Percentiles rank a stretch among this genome's conserved stretches.
phyloP scores from a whole-genome alignment of 2,329 filamentous ascomycete genomes.

The Colletotrichum tropicicola region DNA sequence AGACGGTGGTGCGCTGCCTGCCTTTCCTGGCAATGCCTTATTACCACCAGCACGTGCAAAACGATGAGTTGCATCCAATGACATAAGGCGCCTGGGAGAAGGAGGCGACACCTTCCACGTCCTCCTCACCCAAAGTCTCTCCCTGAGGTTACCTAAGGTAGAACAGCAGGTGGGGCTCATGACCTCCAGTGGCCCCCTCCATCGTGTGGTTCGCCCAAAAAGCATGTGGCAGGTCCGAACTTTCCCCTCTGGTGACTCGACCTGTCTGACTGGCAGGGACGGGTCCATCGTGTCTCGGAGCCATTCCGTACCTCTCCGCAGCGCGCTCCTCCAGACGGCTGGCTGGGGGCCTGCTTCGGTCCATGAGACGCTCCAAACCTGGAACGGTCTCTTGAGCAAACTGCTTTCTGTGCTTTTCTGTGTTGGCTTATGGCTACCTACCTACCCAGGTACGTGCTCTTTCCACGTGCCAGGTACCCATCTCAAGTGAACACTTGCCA shows the following conservation, averaged over 20 bases:
- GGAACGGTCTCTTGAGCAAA: too few relatives aligned
- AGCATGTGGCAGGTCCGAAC: constrained; percentile 20
- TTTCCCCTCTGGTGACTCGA: not conserved
- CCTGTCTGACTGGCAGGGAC: too few relatives aligned
- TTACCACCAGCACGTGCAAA: constrained; percentile 16
- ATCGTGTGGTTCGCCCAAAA: not conserved
- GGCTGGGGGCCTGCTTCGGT: too few relatives aligned
- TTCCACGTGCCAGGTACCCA: too few relatives aligned
- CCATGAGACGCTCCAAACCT: too few relatives aligned
- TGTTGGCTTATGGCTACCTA: not conserved
- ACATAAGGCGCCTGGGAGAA: not conserved
- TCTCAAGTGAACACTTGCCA: too few relatives aligned
- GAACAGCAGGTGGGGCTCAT: not conserved
- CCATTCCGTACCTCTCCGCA: not conserved
- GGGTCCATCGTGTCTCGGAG: too few relatives aligned
- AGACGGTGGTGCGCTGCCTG: not conserved
- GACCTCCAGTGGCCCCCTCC: too few relatives aligned
- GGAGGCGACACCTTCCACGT: not conserved
- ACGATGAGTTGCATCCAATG: not conserved
- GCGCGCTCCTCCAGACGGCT: not conserved
- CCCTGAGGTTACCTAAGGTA: not conserved
- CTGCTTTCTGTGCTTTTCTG: too few relatives aligned
- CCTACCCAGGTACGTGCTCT: not conserved
- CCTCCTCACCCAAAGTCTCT: not conserved
- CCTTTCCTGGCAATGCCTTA: not conserved